Conservation (phyloP, 2,329 filamentous ascomycete species). For the Talaromyces albobiverticillius region DNA sequence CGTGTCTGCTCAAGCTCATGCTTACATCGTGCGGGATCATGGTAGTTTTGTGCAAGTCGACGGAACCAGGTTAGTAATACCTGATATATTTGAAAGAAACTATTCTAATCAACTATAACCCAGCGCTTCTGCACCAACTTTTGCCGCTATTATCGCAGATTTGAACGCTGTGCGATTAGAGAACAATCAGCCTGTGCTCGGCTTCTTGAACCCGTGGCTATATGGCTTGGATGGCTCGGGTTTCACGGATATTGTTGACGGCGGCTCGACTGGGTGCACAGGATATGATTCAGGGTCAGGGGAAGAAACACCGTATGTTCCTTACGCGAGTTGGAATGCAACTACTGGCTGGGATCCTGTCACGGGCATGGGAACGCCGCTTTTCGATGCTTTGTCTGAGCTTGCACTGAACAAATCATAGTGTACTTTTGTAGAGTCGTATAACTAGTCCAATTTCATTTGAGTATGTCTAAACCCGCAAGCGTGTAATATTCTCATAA, state of each 20-base stretch:
- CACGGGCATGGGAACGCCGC: slow-evolving; percentile 37
- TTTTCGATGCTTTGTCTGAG: slow-evolving; percentile 22
- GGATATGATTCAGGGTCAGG: slow-evolving; percentile 35
- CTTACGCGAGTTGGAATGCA: slow-evolving; percentile 51
- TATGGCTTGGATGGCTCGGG: slow-evolving; percentile 47
- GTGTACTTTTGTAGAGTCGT: no score
- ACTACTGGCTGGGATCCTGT: slow-evolving; percentile 43
- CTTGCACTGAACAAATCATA: slow-evolving; percentile 15
- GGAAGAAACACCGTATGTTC: slow-evolving; percentile 34
- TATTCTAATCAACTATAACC: slow-evolving; percentile 17
- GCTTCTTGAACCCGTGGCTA: slow-evolving; percentile 63
- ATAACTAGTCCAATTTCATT: no score
- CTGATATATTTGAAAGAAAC: neutral
- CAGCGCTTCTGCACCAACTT: slow-evolving; percentile 59
- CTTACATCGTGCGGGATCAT: slow-evolving; percentile 40
- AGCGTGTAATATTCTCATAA: no score
- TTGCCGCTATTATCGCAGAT: slow-evolving; percentile 62
- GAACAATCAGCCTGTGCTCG: slow-evolving; percentile 52
- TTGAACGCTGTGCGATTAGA: slow-evolving; percentile 62
- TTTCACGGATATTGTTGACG: slow-evolving; percentile 49
- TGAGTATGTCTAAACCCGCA: no score
- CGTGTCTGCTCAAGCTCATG: slow-evolving; percentile 55
- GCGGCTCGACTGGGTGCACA: slow-evolving; percentile 46
- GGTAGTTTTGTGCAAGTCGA: slow-evolving; percentile 36
- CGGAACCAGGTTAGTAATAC: slow-evolving; percentile 43